phyloP scores from a whole-genome alignment of 352 stramenopile genomes.

The Pythium scleroteichum region DNA sequence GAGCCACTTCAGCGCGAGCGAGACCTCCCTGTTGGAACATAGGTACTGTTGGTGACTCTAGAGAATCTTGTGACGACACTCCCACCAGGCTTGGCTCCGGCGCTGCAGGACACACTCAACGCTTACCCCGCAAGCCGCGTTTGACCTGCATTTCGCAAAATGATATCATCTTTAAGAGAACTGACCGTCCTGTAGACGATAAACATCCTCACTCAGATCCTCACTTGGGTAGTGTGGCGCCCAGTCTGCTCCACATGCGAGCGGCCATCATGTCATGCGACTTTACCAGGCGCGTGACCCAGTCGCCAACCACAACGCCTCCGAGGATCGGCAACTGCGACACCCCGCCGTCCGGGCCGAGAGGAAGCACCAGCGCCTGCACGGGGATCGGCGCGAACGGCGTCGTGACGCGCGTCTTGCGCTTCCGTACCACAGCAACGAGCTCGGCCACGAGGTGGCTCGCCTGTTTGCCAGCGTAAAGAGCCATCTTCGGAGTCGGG shows the following conservation, averaged over 20 bases:
- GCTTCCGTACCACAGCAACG: constrained; percentile 38
- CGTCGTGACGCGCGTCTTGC: constrained; percentile 32
- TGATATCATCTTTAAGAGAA: no score
- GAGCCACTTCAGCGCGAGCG: no score
- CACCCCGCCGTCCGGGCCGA: constrained; percentile 33
- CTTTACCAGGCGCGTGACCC: constrained; percentile 33
- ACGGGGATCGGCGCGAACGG: constrained; percentile 34
- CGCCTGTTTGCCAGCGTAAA: constrained; percentile 43
- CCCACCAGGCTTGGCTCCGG: no score
- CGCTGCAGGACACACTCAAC: no score
- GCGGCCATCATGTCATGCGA: constrained; percentile 30
- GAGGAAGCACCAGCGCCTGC: constrained; percentile 30
- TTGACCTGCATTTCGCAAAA: no score
- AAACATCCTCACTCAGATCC: no score
- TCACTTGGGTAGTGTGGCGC: constrained; percentile 11
- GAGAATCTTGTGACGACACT: no score
- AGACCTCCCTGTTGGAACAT: no score
- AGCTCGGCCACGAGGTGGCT: constrained; percentile 44
- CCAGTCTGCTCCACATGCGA: constrained; percentile 24
- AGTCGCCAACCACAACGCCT: constrained; percentile 30
- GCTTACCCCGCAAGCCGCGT: no score
- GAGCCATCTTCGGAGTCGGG: constrained; percentile 42
- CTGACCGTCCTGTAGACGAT: no score
- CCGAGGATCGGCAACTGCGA: constrained; percentile 32
- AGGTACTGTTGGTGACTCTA: no score